Conservation (phyloP, 345 rosid species). For the Dovyalis caffra region DNA sequence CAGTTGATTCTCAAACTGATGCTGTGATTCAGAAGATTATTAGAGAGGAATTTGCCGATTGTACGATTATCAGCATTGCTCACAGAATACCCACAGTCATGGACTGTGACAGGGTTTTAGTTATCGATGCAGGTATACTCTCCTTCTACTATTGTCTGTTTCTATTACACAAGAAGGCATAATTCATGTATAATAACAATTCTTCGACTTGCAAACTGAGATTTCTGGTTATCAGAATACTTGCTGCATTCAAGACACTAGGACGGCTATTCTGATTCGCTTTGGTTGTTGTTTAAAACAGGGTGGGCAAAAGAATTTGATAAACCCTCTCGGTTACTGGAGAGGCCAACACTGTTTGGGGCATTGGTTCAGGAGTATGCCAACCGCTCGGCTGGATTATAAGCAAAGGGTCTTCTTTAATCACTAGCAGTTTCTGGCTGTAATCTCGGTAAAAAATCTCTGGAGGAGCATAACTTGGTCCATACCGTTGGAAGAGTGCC, state of each 20-base stretch:
- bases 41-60: slow-evolving; percentile 74
- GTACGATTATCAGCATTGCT: slow-evolving; percentile 93
- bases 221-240: neutral
- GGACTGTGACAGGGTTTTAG: slow-evolving; percentile 92
- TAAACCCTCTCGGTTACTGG: slow-evolving; percentile 64
- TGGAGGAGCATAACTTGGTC: neutral
- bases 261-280: neutral
- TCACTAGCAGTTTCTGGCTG: neutral
- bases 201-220: neutral
- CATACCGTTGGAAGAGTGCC: no score
- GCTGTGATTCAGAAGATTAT: slow-evolving; percentile 85
- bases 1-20: slow-evolving; percentile 90
- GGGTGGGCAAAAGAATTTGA: slow-evolving; percentile 81
- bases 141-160: neutral
- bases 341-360: slow-evolving; percentile 65
- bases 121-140: slow-evolving; percentile 65
- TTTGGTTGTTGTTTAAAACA: slow-evolving; percentile 18
- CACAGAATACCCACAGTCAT: slow-evolving; percentile 96
- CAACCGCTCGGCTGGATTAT: slow-evolving; percentile 69
- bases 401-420: neutral
- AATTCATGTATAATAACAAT: neutral
- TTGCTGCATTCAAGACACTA: neutral
- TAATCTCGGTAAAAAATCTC: neutral
- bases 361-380: slow-evolving; percentile 95
- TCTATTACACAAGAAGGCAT: neutral